A percentile compares a stretch with the other conserved stretches of the same genome.
Evolutionary conservation across 208 protist genomes (phyloP).

Genomic region (Angomonas ambiguus): DNA sequence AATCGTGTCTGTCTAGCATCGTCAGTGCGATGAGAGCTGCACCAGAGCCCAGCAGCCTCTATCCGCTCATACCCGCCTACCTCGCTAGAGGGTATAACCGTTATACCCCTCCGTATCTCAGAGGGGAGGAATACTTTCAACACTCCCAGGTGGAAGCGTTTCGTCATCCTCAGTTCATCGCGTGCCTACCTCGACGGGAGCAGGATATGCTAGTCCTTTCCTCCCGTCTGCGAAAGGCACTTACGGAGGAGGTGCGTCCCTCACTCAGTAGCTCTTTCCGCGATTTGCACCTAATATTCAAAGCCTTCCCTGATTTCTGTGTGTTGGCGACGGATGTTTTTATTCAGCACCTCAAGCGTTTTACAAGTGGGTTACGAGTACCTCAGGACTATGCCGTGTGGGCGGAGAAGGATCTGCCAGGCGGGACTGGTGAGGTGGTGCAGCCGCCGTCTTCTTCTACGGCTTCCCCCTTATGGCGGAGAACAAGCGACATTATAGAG

Average conservation of each 20-base stretch:
- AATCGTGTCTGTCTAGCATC: conserved; percentile 26
- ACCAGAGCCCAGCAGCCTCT: conserved; percentile 15
- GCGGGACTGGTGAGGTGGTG: not conserved
- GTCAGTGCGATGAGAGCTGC: conserved; percentile 34
- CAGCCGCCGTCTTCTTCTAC: not conserved
- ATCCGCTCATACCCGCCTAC: not conserved
- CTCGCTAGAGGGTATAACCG: not conserved
- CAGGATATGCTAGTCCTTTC: not conserved
- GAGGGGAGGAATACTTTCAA: not conserved
- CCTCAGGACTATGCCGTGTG: not conserved
- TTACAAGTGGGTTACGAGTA: not conserved
- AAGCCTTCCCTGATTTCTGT: not conserved
- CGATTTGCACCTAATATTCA: not conserved
- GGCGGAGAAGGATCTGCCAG: not conserved
- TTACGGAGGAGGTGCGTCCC: not conserved
- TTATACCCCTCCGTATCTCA: not conserved
- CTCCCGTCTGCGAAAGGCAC: not conserved
- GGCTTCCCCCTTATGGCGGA: not conserved
- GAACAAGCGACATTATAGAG: not conserved
- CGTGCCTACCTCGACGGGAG: not conserved
- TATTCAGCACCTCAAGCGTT: not conserved
- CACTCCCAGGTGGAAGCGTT: not conserved
- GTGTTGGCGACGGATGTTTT: not conserved
- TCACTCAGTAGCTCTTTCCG: not conserved
- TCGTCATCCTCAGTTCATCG: not conserved